Evolutionary conservation across 768 basidiomycete species (phyloP).

Genomic region (Phylloporus sp.): DNA sequence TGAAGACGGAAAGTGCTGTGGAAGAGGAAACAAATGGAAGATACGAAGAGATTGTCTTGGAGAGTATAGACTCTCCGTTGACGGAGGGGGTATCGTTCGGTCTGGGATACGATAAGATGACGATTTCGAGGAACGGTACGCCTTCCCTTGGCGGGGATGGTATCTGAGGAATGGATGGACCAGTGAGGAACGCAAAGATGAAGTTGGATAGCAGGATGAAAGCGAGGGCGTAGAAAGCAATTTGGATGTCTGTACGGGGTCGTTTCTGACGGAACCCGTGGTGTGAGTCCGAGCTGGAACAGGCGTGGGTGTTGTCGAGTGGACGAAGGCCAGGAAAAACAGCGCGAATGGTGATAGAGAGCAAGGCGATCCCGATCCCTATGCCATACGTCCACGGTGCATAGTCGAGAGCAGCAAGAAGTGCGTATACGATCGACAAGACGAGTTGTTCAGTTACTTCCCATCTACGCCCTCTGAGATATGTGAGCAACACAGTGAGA

Average conservation of each 20-base stretch:
- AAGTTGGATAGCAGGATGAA: conserved; percentile 6
- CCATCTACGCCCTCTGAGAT: conserved; percentile 11
- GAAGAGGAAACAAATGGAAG: conserved; percentile 32
- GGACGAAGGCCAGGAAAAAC: background rate
- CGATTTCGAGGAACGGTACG: conserved; percentile 36
- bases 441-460: conserved; percentile 13
- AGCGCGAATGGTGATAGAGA: conserved; percentile 15
- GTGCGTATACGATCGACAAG: conserved; percentile 7
- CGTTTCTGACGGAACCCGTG: conserved; percentile 1
- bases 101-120: conserved; percentile 39
- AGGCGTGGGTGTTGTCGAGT: conserved; percentile 1
- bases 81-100: conserved; percentile 29
- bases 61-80: conserved; percentile 25
- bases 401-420: conserved; percentile 28
- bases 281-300: background rate
- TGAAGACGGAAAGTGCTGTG: conserved; percentile 36
- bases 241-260: conserved; percentile 14
- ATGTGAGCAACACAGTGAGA: background rate
- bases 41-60: conserved; percentile 36
- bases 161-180: background rate
- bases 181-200: conserved; percentile 1
- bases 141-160: conserved; percentile 17
- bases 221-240: conserved; percentile 18
- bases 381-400: conserved; percentile 40
- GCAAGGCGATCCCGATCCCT: conserved; percentile 24